These are phyloP conservation scores for Phytophthora boehmeriae DNA, from an alignment of 352 stramenopile genomes.

Conservation along the genomic window DNA sequence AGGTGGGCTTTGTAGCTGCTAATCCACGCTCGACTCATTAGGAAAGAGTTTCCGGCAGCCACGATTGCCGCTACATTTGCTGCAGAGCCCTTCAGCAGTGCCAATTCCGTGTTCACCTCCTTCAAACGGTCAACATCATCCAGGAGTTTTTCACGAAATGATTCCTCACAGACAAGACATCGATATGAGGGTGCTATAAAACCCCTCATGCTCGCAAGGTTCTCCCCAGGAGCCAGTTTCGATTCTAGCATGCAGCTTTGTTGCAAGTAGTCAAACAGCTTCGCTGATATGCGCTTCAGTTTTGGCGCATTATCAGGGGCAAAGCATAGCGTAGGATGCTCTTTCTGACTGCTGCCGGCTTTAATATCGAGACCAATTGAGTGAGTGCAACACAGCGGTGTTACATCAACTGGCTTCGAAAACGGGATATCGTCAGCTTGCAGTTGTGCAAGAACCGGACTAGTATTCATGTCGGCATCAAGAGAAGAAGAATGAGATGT, in stretches of 20 bases:
- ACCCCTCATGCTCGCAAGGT: conserved; percentile 21
- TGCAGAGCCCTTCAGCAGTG: conserved; percentile 49
- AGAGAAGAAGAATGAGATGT: conserved; percentile 6
- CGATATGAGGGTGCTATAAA: conserved; percentile 56
- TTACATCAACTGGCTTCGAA: conserved; percentile 52
- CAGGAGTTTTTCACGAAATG: conserved; percentile 58
- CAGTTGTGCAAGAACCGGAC: neutral
- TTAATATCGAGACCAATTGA: conserved; percentile 17
- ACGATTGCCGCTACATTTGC: conserved; percentile 28
- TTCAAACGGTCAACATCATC: conserved; percentile 58
- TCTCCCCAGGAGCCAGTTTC: neutral
- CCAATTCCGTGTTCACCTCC: conserved; percentile 51
- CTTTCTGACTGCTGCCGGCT: conserved; percentile 2
- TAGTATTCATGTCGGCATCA: conserved; percentile 7
- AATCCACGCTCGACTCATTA: conserved; percentile 79
- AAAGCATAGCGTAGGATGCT: conserved; percentile 35
- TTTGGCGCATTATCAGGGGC: conserved; percentile 53
- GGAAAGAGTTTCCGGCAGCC: conserved; percentile 36
- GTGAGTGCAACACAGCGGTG: conserved; percentile 56
- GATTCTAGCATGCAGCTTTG: conserved; percentile 35
- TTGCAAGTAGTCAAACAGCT: conserved; percentile 51
- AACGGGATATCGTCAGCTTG: conserved; percentile 60
- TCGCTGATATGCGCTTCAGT: conserved; percentile 67
- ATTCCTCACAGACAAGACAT: conserved; percentile 50
- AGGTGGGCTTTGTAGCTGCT: conserved; percentile 74